Conservation (phyloP, 441 rosid species). For the Pelargonium citronellum region DNA sequence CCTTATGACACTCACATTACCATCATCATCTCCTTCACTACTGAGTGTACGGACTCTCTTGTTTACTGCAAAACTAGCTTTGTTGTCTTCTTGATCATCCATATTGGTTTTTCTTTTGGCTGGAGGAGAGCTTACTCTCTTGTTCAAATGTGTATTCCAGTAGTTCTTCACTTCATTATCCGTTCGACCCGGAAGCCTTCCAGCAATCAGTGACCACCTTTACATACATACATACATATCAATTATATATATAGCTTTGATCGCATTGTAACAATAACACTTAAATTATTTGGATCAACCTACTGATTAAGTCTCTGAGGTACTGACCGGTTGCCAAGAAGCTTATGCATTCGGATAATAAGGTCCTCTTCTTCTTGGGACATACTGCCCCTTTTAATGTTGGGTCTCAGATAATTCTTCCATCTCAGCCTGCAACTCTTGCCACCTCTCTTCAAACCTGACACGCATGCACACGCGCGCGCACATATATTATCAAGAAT, state of each 20-base stretch:
- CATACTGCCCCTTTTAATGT: constrained; percentile 57
- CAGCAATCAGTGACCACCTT: constrained; percentile 60
- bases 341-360: constrained; percentile 66
- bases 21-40: no score
- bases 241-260: no score
- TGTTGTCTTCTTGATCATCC: background rate
- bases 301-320: background rate
- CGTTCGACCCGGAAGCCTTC: constrained; percentile 61
- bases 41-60: background rate
- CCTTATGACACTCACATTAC: background rate
- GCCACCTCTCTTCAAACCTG: constrained; percentile 60
- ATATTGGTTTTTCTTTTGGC: constrained; percentile 35
- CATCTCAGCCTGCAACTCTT: constrained; percentile 68
- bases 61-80: background rate
- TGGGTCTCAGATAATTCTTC: constrained; percentile 64
- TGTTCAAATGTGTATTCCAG: constrained; percentile 65
- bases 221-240: background rate
- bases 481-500: no score
- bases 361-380: constrained; percentile 65
- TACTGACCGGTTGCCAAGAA: constrained; percentile 52
- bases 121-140: constrained; percentile 26
- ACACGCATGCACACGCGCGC: background rate
- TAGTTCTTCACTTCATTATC: constrained; percentile 70
- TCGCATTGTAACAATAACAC: background rate
- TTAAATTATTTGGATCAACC: background rate